phyloP scores from a whole-genome alignment of 179 eudicot genomes.

The Actinidia arguta region DNA sequence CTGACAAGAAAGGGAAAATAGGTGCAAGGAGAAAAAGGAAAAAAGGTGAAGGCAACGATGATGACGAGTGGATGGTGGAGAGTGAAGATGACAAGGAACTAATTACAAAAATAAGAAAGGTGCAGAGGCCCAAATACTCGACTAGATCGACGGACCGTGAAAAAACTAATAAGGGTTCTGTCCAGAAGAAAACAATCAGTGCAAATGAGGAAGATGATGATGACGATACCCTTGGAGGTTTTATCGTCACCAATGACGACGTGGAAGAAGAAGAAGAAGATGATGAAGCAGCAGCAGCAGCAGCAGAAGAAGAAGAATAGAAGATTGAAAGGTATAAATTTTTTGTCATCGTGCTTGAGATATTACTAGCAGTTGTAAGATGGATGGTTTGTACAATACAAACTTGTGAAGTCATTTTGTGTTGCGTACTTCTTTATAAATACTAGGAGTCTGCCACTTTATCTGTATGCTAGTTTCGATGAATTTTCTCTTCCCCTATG shows the following conservation, averaged over 20 bases:
- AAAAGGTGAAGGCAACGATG: constrained; percentile 47
- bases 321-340: neutral
- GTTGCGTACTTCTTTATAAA: neutral
- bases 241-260: constrained; percentile 66
- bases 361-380: neutral
- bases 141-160: constrained; percentile 72
- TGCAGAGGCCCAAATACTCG: constrained; percentile 49
- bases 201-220: constrained; percentile 37
- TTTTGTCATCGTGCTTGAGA: neutral
- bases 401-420: constrained; percentile 1
- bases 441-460: neutral
- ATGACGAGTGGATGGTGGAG: constrained; percentile 82
- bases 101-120: constrained; percentile 47
- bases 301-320: constrained; percentile 41
- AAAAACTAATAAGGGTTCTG: constrained; percentile 30
- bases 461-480: no score
- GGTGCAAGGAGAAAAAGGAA: constrained; percentile 61
- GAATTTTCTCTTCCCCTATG: neutral
- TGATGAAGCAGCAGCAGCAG: constrained; percentile 41
- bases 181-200: constrained; percentile 24
- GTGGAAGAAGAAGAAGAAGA: constrained; percentile 43
- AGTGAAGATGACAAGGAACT: constrained; percentile 66
- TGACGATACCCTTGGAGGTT: constrained; percentile 91
- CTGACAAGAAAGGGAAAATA: constrained; percentile 35
- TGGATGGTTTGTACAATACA: neutral